Conservation (phyloP, 2,329 filamentous ascomycete genomes). For the Tricladium varicosporioides region DNA sequence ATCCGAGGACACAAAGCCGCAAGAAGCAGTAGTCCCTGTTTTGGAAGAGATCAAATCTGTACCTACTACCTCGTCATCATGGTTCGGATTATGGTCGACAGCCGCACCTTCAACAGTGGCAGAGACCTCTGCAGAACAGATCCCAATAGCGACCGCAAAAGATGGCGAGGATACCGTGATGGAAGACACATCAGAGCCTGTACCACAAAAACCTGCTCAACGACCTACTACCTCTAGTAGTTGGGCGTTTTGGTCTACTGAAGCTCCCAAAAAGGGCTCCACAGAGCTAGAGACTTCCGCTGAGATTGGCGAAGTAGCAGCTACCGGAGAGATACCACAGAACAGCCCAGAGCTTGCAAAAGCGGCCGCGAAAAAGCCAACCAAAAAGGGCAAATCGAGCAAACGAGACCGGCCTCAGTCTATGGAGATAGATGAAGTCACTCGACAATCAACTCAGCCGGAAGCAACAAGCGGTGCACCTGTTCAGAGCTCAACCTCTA, state of each 20-base stretch:
- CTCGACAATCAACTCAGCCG: slow-evolving; percentile 13
- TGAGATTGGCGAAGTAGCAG: slow-evolving; percentile 47
- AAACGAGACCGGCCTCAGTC: slow-evolving; percentile 28
- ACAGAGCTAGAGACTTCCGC: slow-evolving; percentile 11
- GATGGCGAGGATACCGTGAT: slow-evolving; percentile 21
- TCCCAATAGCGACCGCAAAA: slow-evolving; percentile 20
- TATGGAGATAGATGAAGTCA: slow-evolving; percentile 21
- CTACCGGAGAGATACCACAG: slow-evolving; percentile 57
- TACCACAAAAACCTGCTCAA: slow-evolving; percentile 1
- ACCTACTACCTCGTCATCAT: slow-evolving; percentile 21
- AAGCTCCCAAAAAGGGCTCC: slow-evolving; percentile 29
- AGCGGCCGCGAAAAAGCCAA: slow-evolving; percentile 15
- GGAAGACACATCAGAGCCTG: slow-evolving; percentile 18
- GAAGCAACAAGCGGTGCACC: slow-evolving; percentile 20
- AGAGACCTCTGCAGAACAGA: slow-evolving; percentile 24
- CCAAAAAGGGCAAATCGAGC: slow-evolving; percentile 23
- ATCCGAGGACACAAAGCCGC: slow-evolving; percentile 5
- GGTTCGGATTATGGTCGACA: slow-evolving; percentile 33
- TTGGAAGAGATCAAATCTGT: no score
- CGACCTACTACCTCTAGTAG: slow-evolving; percentile 60
- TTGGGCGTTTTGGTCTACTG: slow-evolving; percentile 77
- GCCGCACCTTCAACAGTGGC: slow-evolving; percentile 23
- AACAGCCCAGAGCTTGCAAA: slow-evolving; percentile 40
- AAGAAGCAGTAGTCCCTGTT: background rate
- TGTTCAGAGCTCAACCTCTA: slow-evolving; percentile 21